Conservation (phyloP, 108 stramenopile genomes). For the Nitzschia sp. region DNA sequence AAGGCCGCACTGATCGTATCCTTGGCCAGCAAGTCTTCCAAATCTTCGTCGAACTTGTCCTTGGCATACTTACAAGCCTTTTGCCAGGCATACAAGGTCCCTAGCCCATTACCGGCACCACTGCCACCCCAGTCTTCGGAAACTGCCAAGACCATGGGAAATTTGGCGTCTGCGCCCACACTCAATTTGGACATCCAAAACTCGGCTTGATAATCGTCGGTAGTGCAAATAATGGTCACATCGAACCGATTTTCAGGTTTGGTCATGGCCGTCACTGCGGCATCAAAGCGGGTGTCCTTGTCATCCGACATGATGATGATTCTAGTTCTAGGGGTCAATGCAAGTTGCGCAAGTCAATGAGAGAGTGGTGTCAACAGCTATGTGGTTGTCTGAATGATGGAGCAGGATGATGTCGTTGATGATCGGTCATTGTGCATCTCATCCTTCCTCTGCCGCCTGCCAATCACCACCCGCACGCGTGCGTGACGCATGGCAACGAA, state of each 20-base stretch:
- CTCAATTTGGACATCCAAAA: conserved; percentile 96
- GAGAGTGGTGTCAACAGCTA: too few species aligned
- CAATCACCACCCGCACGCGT: too few species aligned
- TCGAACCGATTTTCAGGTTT: conserved; percentile 73
- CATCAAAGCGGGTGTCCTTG: conserved; percentile 55
- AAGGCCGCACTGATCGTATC: conserved; percentile 85
- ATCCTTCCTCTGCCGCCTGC: too few species aligned
- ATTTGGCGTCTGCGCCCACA: conserved; percentile 6
- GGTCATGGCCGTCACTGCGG: conserved; percentile 81
- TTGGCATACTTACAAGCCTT: conserved; percentile 87
- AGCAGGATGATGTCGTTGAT: too few species aligned
- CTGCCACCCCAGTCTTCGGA: conserved; percentile 93
- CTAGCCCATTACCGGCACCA: conserved; percentile 95
- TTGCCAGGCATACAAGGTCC: conserved; percentile 93
- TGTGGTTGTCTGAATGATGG: too few species aligned
- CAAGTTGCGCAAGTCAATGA: too few species aligned
- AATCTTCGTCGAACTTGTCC: conserved; percentile 57
- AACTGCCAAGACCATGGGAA: conserved; percentile 92
- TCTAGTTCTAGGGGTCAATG: too few species aligned
- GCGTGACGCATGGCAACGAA: too few species aligned
- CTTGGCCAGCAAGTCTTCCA: conserved; percentile 47
- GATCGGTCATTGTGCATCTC: too few species aligned
- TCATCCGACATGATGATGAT: conserved; percentile 19
- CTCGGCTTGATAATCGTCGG: conserved; percentile 93
- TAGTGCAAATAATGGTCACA: conserved; percentile 96